Base-by-base conservation (phyloP, 2,329 filamentous ascomycete species). In the Graphilbum fragrans region DNA sequence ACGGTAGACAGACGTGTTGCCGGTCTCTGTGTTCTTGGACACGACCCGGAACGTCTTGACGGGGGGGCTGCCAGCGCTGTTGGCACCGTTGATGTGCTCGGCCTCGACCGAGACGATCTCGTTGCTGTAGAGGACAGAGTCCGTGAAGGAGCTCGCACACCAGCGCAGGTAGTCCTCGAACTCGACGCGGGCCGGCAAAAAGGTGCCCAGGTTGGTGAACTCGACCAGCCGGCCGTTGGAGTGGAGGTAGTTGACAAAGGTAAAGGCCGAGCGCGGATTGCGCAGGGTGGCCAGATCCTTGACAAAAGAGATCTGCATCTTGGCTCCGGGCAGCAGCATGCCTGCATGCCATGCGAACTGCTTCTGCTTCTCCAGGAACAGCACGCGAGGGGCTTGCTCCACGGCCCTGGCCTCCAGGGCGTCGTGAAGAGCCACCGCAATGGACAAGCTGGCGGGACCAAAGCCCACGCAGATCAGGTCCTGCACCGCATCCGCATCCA, bases 301-400 rank as follows among this genome's bases (percentile, higher is more conserved):
- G 65, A 96, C 74, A 66, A 94, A 96, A 10, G 86, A 93, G 52
- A 96, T 96, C 58, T 96, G 90, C 90, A 96, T 96, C 64, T 83
- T 87, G 40, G 88, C 85, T 5, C 87, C 88, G 0, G 87, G 86
- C 3, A 96, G 74, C 45, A 95, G 77, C 90, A 96, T 96, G 45
- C 90, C 90, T 0, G 86, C 80, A 60, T 96, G 90, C 90, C 90
- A 96, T 44, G 83, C 77, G 56, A 96, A 96, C 37, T 71, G 65
- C 25, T 68, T 55, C 62, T 96, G 90, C 59, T 84, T 82, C 66
- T 96, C 90, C 20, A 96, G 63, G 61, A 95, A 96, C 35, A 85
- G 72, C 4, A 94, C 79, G 57, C 83, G 86, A 18, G 45, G 47
- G 37, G 86, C 83, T 7, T 64, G 39, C 55, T 52, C 37, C 48